A percentile compares a stretch with the other conserved stretches of the same genome.
Evolutionary conservation across 2,329 filamentous ascomycete species (phyloP).

Genomic region (Berkeleyomyces rouxiae): DNA sequence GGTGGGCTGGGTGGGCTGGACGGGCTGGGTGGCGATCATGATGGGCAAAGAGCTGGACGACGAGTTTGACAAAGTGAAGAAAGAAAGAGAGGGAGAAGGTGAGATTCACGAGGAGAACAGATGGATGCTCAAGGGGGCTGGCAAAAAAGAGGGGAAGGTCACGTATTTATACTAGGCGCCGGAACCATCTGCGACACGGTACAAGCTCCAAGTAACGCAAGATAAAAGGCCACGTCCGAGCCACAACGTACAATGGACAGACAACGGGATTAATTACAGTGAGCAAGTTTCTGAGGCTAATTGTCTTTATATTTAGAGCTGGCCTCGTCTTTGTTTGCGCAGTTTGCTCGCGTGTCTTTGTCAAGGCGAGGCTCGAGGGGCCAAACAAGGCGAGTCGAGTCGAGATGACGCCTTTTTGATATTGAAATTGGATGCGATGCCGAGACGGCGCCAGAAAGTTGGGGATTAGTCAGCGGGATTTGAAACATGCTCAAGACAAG

Average conservation of each 20-base stretch:
- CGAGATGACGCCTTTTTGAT: neutral
- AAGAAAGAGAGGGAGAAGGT: neutral
- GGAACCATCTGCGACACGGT: too few relatives aligned
- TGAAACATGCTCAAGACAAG: constrained; percentile 9
- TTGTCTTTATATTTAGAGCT: too few relatives aligned
- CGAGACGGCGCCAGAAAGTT: neutral
- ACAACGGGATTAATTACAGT: neutral
- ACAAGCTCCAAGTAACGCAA: neutral
- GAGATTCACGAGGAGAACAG: neutral
- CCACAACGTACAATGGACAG: neutral
- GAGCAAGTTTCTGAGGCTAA: neutral
- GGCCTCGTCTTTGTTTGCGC: neutral
- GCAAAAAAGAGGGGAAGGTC: neutral
- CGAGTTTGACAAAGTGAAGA: neutral
- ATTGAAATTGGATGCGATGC: neutral
- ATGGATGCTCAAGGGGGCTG: neutral
- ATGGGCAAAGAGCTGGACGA: neutral
- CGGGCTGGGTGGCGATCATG: neutral
- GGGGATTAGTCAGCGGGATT: neutral
- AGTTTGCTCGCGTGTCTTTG: neutral
- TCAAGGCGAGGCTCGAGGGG: neutral
- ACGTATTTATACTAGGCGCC: neutral
- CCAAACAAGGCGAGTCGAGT: neutral
- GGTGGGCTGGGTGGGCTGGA: neutral
- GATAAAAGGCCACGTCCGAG: neutral